Base-by-base conservation (phyloP, 768 basidiomycete species). In the Serendipita sp. region DNA sequence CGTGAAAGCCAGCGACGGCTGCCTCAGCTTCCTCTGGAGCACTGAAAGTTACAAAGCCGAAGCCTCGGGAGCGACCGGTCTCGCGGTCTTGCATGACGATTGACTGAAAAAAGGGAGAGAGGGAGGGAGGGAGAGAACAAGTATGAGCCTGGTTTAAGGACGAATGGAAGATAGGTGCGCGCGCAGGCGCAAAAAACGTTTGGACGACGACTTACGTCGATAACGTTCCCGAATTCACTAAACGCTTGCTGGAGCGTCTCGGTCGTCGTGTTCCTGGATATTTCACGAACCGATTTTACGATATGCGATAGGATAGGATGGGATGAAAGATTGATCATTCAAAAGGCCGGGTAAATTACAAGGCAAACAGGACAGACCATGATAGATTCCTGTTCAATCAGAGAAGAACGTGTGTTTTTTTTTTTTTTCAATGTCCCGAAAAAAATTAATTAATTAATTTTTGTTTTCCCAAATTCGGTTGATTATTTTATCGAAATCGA, bases 11-110 rank as follows among this genome's bases (percentile, higher is more conserved):
- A 51, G 62, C 66, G 72, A 96, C 95, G 51, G 94, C 92, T 66
- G 78, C 78, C 11, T 87, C 77, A 51, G 94, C 94, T 67, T 77
- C 76, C 44, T 69, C 66, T 34, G 68, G 64, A 53, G 71, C 73
- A 68, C 78, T 74, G 74, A 78, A 93, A 64, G 89, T 93, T 67
- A 97, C 93, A 77, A 97, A 97, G 68, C 94, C 94, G 75, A 97
- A 97, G 72, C 94, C 94, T 73, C 94, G 88, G 68, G 92, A 95
- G 73, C 94, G 91, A 67, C 91, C 89, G 69, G 95, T 97, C 73
- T 96, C 95, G 73, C 93, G 91, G 78, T 98, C 94, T 78, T 91
- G 88, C 93, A 95, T 95, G 75, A 95, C 92, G 77, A 95, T 92
- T 70, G 88, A 89, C 92, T 96, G 76, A 69, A 76, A 69, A 63